phyloP scores from a whole-genome alignment of 2,329 filamentous ascomycete genomes.

The Mariannaea elegans region DNA sequence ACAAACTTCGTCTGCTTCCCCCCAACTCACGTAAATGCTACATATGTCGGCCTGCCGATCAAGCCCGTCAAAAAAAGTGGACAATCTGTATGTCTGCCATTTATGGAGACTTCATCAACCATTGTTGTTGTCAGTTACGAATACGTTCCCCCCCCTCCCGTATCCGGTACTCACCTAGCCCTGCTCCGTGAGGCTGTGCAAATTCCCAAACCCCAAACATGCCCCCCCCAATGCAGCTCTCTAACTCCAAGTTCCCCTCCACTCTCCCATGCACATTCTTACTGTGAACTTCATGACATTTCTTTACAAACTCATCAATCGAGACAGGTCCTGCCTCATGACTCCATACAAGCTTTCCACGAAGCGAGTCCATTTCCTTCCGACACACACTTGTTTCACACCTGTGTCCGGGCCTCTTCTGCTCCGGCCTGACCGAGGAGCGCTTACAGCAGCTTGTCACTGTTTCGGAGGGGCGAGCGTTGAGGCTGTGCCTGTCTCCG shows the following conservation, averaged over 20 bases:
- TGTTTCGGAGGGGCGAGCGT: slow-evolving; percentile 7
- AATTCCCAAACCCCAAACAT: neutral
- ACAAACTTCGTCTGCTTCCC: no score
- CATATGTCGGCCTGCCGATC: no score
- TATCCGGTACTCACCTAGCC: neutral
- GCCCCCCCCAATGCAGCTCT: neutral
- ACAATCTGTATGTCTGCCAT: neutral
- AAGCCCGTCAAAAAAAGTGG: no score
- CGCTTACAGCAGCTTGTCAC: slow-evolving; percentile 8
- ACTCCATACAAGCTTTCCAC: neutral
- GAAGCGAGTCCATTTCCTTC: neutral
- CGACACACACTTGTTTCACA: slow-evolving; percentile 15
- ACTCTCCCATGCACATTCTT: no score
- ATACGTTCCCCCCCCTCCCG: neutral
- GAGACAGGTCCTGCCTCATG: slow-evolving; percentile 8
- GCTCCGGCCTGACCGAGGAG: neutral
- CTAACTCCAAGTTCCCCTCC: neutral
- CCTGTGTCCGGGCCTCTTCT: slow-evolving; percentile 9
- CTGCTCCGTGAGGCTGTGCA: neutral
- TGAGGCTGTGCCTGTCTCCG: neutral
- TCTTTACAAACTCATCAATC: neutral
- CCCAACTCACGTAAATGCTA: no score
- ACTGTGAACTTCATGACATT: no score
- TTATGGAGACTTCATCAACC: neutral
- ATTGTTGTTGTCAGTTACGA: neutral